Evolutionary conservation across 257 asterid genomes (phyloP).

Genomic region (Ligustrum vulgare): DNA sequence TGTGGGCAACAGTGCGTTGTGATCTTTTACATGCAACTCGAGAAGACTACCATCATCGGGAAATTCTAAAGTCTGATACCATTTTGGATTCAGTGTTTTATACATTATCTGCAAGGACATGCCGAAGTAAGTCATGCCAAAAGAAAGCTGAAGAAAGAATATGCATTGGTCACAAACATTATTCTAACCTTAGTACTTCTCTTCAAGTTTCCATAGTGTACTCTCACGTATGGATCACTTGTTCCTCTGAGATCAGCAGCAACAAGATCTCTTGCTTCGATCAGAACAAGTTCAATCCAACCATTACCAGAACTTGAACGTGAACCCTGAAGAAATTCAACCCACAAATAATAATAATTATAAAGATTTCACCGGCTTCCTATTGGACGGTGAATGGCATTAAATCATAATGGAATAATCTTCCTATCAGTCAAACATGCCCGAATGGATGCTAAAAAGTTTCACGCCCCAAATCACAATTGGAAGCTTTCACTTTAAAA

Average conservation of each 20-base stretch:
- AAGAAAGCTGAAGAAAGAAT: neutral
- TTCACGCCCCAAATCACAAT: neutral
- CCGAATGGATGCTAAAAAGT: too few relatives aligned
- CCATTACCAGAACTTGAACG: slow-evolving; percentile 48
- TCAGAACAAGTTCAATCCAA: slow-evolving; percentile 83
- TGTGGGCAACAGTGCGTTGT: slow-evolving; percentile 72
- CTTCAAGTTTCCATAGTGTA: slow-evolving; percentile 85
- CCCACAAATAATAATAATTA: neutral
- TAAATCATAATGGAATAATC: neutral
- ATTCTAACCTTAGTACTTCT: slow-evolving; percentile 86
- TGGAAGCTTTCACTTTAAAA: neutral
- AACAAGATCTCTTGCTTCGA: slow-evolving; percentile 83
- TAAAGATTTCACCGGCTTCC: neutral
- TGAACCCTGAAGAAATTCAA: slow-evolving; percentile 52
- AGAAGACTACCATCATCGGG: slow-evolving; percentile 86
- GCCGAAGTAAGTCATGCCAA: neutral
- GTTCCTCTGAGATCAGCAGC: slow-evolving; percentile 99
- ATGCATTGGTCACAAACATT: neutral
- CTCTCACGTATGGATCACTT: slow-evolving; percentile 94
- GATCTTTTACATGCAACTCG: slow-evolving; percentile 81
- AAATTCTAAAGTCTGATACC: slow-evolving; percentile 95
- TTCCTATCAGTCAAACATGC: slow-evolving; percentile 1
- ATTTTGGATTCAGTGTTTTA: slow-evolving; percentile 77
- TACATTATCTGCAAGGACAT: slow-evolving; percentile 51
- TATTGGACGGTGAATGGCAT: neutral